Conservation (phyloP, 768 basidiomycete species). For the Naganishia friedmannii region DNA sequence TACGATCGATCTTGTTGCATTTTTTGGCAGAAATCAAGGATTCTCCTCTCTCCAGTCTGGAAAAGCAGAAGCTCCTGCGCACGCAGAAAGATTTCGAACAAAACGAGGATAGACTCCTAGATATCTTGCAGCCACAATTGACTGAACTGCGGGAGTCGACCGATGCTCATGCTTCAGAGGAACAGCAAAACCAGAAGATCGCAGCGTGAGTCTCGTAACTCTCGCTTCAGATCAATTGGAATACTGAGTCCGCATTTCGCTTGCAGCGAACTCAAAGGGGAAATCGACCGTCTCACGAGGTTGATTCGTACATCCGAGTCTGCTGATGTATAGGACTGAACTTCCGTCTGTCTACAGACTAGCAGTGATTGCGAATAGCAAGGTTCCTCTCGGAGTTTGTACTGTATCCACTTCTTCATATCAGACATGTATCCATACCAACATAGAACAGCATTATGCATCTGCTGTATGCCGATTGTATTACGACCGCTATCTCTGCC, state of each 20-base stretch:
- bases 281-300: slow-evolving; percentile 37
- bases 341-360: not conserved
- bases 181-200: slow-evolving; percentile 31
- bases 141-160: slow-evolving; percentile 34
- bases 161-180: slow-evolving; percentile 22
- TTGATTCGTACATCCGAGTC: slow-evolving; percentile 35
- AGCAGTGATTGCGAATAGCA: not conserved
- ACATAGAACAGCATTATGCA: not conserved
- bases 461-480: not conserved
- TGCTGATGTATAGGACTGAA: not conserved
- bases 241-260: not conserved
- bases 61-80: slow-evolving; percentile 2
- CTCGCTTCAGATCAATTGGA: not conserved
- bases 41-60: not conserved
- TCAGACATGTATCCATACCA: not conserved
- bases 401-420: not conserved
- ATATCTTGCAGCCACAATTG: slow-evolving; percentile 28
- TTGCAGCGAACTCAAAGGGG: slow-evolving; percentile 36
- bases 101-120: slow-evolving; percentile 30
- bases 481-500: not conserved
- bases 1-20: slow-evolving; percentile 25
- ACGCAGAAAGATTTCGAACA: slow-evolving; percentile 22
- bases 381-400: not conserved
- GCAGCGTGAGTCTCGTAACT: slow-evolving; percentile 37
- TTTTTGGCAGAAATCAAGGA: slow-evolving; percentile 32